These are phyloP conservation scores for Setomelanomma holmii DNA, from an alignment of 2,329 filamentous ascomycete genomes.

Conservation along the genomic window DNA sequence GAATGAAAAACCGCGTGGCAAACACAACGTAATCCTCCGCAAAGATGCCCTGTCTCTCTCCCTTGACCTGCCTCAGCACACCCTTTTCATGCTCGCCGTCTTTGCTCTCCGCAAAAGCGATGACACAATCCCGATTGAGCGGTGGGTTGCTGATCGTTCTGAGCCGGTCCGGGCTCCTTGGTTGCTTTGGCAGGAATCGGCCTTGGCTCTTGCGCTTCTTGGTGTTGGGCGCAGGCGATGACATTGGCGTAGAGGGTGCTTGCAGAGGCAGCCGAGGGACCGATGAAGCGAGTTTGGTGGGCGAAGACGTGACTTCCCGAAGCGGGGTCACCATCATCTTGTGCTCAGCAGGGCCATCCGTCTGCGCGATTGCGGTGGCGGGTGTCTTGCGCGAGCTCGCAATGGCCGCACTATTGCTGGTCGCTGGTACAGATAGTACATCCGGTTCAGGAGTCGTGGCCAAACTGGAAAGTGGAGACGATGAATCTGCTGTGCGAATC, in stretches of 20 bases:
- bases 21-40: constrained; percentile 51
- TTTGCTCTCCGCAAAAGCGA: constrained; percentile 41
- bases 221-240: background rate
- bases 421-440: background rate
- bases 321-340: background rate
- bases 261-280: background rate
- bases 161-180: constrained; percentile 17
- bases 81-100: constrained; percentile 20
- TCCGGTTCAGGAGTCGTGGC: constrained; percentile 16
- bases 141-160: constrained; percentile 37
- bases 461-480: constrained; percentile 23
- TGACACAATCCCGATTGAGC: constrained; percentile 43
- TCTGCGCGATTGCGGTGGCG: background rate
- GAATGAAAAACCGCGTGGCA: constrained; percentile 52
- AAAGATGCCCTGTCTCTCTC: constrained; percentile 50
- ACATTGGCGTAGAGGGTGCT: background rate
- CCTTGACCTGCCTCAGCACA: constrained; percentile 48
- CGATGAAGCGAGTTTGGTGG: background rate
- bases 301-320: background rate
- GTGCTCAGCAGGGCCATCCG: background rate
- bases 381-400: background rate
- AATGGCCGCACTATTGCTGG: background rate
- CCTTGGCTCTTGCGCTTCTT: constrained; percentile 19
- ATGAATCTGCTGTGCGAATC: background rate
- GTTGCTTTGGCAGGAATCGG: constrained; percentile 1